Evolutionary conservation across 2,329 filamentous ascomycete genomes (phyloP).

Genomic region (Sclerotinia glacialis): DNA sequence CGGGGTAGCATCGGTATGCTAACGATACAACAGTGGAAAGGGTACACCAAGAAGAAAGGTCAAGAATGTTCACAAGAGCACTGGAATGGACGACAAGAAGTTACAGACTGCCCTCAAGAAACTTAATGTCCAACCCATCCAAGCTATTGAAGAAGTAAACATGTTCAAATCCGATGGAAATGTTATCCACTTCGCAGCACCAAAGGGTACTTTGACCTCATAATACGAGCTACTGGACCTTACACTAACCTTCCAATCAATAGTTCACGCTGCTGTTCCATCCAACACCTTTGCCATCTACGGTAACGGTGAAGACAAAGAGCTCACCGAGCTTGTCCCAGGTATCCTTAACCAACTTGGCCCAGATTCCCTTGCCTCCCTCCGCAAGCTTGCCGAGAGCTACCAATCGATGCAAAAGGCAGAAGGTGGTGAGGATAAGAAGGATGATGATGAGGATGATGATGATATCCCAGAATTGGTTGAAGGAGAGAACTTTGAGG

Average conservation of each 20-base stretch:
- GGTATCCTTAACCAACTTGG: slow-evolving; percentile 99
- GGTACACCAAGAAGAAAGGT: slow-evolving; percentile 96
- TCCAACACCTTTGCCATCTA: slow-evolving; percentile 99
- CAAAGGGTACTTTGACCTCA: slow-evolving; percentile 67
- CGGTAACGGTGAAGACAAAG: slow-evolving; percentile 98
- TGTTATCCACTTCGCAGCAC: slow-evolving; percentile 97
- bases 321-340: slow-evolving; percentile 98
- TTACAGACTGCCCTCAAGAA: slow-evolving; percentile 97
- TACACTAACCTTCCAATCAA: slow-evolving; percentile 13
- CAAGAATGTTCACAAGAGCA: slow-evolving; percentile 94
- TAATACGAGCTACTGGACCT: not conserved
- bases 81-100: slow-evolving; percentile 98
- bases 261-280: slow-evolving; percentile 95
- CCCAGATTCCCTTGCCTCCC: slow-evolving; percentile 93
- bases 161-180: slow-evolving; percentile 99
- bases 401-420: slow-evolving; percentile 99
- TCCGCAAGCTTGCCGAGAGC: slow-evolving; percentile 97
- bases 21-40: slow-evolving; percentile 66
- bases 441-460: slow-evolving; percentile 66
- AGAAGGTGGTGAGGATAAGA: slow-evolving; percentile 71
- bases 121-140: slow-evolving; percentile 99
- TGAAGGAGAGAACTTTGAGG: slow-evolving; percentile 96
- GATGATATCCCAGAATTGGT: slow-evolving; percentile 98
- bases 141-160: slow-evolving; percentile 99
- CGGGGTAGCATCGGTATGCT: slow-evolving; percentile 29